phyloP scores from a whole-genome alignment of 139 green algal species.

The Tetraselmis striata region DNA sequence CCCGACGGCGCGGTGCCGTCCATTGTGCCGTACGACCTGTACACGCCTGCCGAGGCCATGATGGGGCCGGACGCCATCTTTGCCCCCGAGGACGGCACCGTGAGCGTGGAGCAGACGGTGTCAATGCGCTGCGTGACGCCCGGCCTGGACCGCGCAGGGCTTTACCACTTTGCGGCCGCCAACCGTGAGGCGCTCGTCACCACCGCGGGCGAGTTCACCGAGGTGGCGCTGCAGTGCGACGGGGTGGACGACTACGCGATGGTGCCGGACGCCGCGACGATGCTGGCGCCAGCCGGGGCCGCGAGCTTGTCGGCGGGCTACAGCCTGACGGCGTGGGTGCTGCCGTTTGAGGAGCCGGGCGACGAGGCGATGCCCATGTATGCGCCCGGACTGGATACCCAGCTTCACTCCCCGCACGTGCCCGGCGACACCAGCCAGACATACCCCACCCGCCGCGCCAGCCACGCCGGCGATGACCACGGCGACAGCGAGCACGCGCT shows the following conservation, averaged over 20 bases:
- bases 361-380: not conserved
- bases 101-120: not conserved
- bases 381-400: not conserved
- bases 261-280: not conserved
- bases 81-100: not conserved
- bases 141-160: not conserved
- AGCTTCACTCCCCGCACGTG: not conserved
- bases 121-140: not conserved
- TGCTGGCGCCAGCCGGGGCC: not conserved
- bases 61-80: not conserved
- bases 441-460: not conserved
- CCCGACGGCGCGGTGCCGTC: not conserved
- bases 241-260: conserved; percentile 12
- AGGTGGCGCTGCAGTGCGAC: conserved; percentile 20
- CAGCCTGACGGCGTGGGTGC: conserved; percentile 12
- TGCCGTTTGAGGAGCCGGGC: not conserved
- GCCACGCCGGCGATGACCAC: not conserved
- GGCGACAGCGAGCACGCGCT: not conserved
- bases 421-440: not conserved
- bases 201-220: conserved; percentile 4
- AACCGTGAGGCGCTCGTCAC: not conserved
- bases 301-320: conserved; percentile 1
- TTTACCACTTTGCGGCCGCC: not conserved
- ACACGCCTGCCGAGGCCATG: not conserved
- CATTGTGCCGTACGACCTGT: not conserved